These are phyloP conservation scores for Cystoderma amianthinum DNA, from an alignment of 768 basidiomycete genomes.

Conservation along the genomic window DNA sequence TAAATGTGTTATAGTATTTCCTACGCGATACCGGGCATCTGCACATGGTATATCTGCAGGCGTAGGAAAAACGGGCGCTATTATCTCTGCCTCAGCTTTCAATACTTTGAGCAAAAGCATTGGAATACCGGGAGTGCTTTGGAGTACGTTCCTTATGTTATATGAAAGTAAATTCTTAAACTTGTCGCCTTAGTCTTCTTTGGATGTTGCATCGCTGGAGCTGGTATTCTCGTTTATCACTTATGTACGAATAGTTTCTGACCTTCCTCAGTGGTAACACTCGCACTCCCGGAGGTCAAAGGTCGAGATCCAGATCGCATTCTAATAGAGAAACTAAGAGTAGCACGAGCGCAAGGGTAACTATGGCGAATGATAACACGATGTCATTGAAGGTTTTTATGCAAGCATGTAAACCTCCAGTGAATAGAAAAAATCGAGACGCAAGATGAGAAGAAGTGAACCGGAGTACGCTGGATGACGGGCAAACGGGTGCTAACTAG, in stretches of 20 bases:
- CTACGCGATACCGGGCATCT: conserved; percentile 64
- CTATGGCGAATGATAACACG: no score
- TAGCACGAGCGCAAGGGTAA: no score
- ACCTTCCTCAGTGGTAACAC: conserved; percentile 16
- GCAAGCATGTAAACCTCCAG: no score
- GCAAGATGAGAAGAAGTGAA: no score
- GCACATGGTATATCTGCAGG: conserved; percentile 77
- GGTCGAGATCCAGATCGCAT: conserved; percentile 30
- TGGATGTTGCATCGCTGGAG: conserved; percentile 54
- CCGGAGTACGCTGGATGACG: no score
- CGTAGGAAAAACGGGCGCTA: conserved; percentile 68
- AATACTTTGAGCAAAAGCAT: conserved; percentile 51
- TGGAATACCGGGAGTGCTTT: conserved; percentile 62
- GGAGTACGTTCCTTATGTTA: conserved; percentile 58
- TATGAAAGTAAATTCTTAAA: conserved; percentile 4
- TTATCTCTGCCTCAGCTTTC: conserved; percentile 70
- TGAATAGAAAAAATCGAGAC: no score
- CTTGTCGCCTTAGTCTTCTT: conserved; percentile 53
- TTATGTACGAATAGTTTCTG: not conserved
- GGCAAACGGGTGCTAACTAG: no score
- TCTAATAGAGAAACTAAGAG: no score
- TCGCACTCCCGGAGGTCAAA: conserved; percentile 32
- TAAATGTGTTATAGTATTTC: conserved; percentile 60
- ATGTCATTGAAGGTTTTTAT: no score
- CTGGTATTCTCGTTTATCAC: conserved; percentile 13